Base-by-base conservation (phyloP, 176 grass and related monocot genomes). In the Phyllostachys edulis region DNA sequence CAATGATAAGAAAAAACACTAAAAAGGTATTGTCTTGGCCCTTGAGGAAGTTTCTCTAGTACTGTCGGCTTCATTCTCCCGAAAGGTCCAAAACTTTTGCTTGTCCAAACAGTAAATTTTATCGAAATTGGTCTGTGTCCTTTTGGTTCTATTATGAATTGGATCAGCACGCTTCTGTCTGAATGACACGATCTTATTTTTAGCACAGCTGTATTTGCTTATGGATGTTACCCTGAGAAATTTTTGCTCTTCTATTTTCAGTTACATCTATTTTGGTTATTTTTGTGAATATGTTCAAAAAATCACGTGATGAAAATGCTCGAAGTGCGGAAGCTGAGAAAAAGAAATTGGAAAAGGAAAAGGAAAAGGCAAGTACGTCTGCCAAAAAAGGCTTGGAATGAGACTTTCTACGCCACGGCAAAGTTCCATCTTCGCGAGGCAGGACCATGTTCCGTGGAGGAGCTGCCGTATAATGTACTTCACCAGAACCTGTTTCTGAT, bases 201-300 rank as follows among this genome's bases (percentile, higher is more conserved):
- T 63, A 61, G 38, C 63, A 49, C 45, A 72, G 5, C 21, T 65
- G 9, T 77, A 15, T 55, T 69, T 72, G 65, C 24, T 68, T 57
- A 17, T 59, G 42, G 63, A 83, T 83, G 24, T 61, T 67, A 55
- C 60, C 57, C 73, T 94, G 26, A 92, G 63, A 47, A 68, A 17
- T 78, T 59, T 26, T 63, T 79, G 71, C 79, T 77, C 36, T 78
- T 82, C 21, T 88, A 42, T 90, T 87, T 90, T 68, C 93, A 99
- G 96, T 99, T 74, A 99, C 89, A 67, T 96, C 96, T 75, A 99
- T 99, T 84, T 82, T 99, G 80, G 86, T 99, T 66, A 69, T 96
- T 77, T 99, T 99, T 67, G 93, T 99, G 63, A 99, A 96, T 80
- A 87, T 90, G 73, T 99, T 99, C 87, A 96, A 99, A 46, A 99